Percentiles rank a stretch among this genome's conserved stretches.
phyloP scores from a whole-genome alignment of 257 asterid genomes.

The Ilex asprella region DNA sequence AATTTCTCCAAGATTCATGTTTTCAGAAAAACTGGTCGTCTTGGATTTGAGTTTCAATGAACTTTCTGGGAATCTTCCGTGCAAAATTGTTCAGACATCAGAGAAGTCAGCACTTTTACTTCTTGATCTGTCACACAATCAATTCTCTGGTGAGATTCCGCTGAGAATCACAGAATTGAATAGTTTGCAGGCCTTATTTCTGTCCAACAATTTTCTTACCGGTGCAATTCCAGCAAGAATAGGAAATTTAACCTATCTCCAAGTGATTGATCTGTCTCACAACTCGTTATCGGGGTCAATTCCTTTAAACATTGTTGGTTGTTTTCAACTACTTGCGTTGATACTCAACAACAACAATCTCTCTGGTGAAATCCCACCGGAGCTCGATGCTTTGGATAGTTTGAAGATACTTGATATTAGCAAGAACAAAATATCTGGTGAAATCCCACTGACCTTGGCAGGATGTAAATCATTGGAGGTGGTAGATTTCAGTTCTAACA shows the following conservation, averaged over 20 bases:
- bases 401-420: constrained; percentile 62
- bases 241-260: constrained; percentile 85
- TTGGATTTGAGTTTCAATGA: constrained; percentile 84
- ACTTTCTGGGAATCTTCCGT: constrained; percentile 64
- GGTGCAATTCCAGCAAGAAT: constrained; percentile 83
- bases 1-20: constrained; percentile 72
- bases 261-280: constrained; percentile 79
- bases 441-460: constrained; percentile 90
- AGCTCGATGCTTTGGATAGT: constrained; percentile 91
- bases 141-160: constrained; percentile 65
- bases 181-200: constrained; percentile 77
- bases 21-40: constrained; percentile 47
- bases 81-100: constrained; percentile 38
- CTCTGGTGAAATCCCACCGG: constrained; percentile 92
- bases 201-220: constrained; percentile 60
- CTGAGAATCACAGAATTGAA: constrained; percentile 57
- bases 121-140: constrained; percentile 74
- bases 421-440: constrained; percentile 72
- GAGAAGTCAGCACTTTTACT: constrained; percentile 62
- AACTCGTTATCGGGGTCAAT: constrained; percentile 66
- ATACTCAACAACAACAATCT: constrained; percentile 68
- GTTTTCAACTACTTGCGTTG: constrained; percentile 78
- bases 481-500: constrained; percentile 75
- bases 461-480: constrained; percentile 93
- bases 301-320: constrained; percentile 81